Evolutionary conservation across 2,329 filamentous ascomycete genomes (phyloP).

Genomic region (Colletotrichum gloeosporioides): DNA sequence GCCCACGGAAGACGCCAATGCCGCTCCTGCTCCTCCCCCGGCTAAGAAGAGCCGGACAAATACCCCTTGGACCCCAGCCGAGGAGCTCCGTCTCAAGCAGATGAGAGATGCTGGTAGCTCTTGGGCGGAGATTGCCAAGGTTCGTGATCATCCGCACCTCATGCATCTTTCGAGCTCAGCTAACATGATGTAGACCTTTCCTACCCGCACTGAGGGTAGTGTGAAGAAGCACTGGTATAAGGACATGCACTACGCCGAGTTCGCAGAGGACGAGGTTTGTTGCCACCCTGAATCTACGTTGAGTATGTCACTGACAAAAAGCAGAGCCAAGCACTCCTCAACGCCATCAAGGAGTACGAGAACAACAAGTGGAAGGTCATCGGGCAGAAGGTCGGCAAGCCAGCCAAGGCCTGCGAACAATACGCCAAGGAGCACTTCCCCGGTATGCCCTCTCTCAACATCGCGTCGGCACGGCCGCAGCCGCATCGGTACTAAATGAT

Average conservation of each 20-base stretch:
- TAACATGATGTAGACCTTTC: conserved; percentile 72
- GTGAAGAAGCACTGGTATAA: conserved; percentile 99
- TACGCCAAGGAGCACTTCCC: conserved; percentile 96
- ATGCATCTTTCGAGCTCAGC: neutral
- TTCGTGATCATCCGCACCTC: conserved; percentile 41
- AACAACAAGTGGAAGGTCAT: conserved; percentile 99
- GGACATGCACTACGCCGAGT: conserved; percentile 99
- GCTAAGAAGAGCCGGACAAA: conserved; percentile 97
- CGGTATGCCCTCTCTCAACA: conserved; percentile 40
- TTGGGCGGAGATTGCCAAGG: conserved; percentile 99
- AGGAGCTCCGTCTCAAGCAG: conserved; percentile 89
- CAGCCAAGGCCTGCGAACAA: conserved; percentile 83
- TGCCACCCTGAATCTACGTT: conserved; percentile 14
- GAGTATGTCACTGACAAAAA: conserved; percentile 13
- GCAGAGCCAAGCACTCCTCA: conserved; percentile 80
- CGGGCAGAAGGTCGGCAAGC: conserved; percentile 95
- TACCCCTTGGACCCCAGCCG: conserved; percentile 95
- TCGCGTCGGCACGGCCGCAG: conserved; percentile 24
- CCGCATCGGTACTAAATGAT: conserved; percentile 33
- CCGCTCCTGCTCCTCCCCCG: conserved; percentile 53
- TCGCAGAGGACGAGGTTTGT: conserved; percentile 92
- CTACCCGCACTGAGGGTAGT: conserved; percentile 90
- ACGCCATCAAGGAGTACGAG: conserved; percentile 98
- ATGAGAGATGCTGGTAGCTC: conserved; percentile 94
- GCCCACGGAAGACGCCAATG: conserved; percentile 35